Conservation (phyloP, 2,329 filamentous ascomycete genomes). For the Leptographium lundbergii region DNA sequence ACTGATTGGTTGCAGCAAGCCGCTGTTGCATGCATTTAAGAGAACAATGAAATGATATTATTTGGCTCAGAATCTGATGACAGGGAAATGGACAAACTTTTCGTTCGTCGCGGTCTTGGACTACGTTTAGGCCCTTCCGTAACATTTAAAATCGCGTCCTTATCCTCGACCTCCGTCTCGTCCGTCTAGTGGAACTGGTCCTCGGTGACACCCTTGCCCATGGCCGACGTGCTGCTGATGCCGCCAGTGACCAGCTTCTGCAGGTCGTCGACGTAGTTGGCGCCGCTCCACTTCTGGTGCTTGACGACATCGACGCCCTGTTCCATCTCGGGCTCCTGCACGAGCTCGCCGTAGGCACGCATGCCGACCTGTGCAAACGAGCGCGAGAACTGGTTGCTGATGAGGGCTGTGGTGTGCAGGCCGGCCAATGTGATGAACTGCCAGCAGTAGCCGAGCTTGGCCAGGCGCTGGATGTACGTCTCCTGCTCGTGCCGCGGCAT, state of each 20-base stretch:
- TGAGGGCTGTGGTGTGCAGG: slow-evolving; percentile 88
- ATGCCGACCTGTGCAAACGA: slow-evolving; percentile 76
- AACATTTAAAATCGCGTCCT: background rate
- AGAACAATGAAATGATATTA: too few species aligned
- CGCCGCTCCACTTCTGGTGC: slow-evolving; percentile 98
- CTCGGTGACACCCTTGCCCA: slow-evolving; percentile 96
- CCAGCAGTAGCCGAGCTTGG: slow-evolving; percentile 89
- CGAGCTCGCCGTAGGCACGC: slow-evolving; percentile 91
- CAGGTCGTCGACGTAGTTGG: slow-evolving; percentile 87
- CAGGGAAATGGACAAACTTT: background rate
- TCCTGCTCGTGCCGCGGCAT: slow-evolving; percentile 88
- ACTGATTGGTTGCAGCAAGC: slow-evolving; percentile 5
- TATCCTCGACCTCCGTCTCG: background rate
- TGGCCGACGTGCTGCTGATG: slow-evolving; percentile 81
- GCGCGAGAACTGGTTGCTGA: slow-evolving; percentile 76
- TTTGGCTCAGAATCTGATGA: too few species aligned
- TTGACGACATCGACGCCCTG: slow-evolving; percentile 85
- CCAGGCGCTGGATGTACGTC: slow-evolving; percentile 90
- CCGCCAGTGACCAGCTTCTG: slow-evolving; percentile 96
- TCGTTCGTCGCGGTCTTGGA: background rate
- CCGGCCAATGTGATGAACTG: slow-evolving; percentile 99
- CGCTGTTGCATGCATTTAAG: background rate
- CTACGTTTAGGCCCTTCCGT: background rate
- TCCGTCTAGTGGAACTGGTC: slow-evolving; percentile 68
- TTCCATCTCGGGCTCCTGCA: slow-evolving; percentile 96